Evolutionary conservation across 768 basidiomycete genomes (phyloP).

Genomic region (Antrodiella citrinella): DNA sequence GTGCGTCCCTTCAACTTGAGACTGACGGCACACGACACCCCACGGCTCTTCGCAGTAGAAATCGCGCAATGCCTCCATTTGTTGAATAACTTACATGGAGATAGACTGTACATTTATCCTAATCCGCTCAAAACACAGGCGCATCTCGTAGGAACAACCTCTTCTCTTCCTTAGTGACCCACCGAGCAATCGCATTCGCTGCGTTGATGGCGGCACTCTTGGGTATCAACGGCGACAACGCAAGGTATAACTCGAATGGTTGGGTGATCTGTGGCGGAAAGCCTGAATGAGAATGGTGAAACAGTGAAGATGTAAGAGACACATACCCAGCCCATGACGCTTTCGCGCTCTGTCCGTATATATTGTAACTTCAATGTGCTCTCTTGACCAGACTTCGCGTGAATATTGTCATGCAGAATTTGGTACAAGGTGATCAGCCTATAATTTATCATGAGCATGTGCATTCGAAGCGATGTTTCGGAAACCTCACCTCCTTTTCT

Average conservation of each 20-base stretch:
- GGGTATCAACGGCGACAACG: conserved; percentile 73
- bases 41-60: no score
- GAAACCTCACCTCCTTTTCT: conserved; percentile 42
- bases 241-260: conserved; percentile 85
- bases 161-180: conserved; percentile 86
- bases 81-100: conserved; percentile 1
- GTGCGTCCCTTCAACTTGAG: no score
- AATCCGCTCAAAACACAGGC: conserved; percentile 61
- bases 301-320: background rate
- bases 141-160: conserved; percentile 81
- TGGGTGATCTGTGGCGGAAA: conserved; percentile 74
- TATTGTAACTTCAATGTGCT: conserved; percentile 81
- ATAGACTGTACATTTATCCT: background rate
- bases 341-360: conserved; percentile 77
- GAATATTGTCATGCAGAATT: conserved; percentile 78
- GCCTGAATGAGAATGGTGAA: background rate
- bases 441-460: no score
- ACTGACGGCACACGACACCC: no score
- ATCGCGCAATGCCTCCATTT: background rate
- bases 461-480: conserved; percentile 2
- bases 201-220: conserved; percentile 84
- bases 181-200: conserved; percentile 82
- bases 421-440: conserved; percentile 88
- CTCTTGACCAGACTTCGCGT: conserved; percentile 81
- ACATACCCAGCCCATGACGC: conserved; percentile 91